phyloP scores from a whole-genome alignment of 768 basidiomycete genomes.

The Boletus insuetus region DNA sequence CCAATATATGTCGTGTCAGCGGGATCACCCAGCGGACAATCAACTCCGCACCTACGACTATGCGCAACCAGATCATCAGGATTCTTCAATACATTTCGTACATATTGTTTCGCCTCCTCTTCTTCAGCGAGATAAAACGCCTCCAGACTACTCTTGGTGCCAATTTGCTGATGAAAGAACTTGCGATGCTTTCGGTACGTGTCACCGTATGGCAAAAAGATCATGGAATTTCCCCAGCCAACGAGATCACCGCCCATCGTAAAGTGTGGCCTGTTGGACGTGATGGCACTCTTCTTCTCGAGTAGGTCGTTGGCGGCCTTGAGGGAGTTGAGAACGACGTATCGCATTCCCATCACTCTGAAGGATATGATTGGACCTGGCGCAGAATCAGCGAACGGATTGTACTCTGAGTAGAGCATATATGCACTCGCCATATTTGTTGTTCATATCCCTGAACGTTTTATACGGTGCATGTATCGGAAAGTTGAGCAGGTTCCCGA shows the following conservation, averaged over 20 bases:
- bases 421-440: constrained; percentile 43
- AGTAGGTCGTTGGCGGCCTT: constrained; percentile 26
- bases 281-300: constrained; percentile 5
- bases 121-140: constrained; percentile 4
- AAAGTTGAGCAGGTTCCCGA: constrained; percentile 57
- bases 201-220: constrained; percentile 12
- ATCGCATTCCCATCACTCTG: constrained; percentile 39
- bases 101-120: constrained; percentile 1
- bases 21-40: background rate
- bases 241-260: constrained; percentile 23
- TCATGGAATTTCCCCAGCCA: background rate
- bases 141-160: constrained; percentile 4
- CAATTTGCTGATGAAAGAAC: constrained; percentile 6
- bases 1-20: background rate
- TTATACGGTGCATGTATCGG: constrained; percentile 49
- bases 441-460: constrained; percentile 39
- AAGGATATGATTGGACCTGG: constrained; percentile 9
- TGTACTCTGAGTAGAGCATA: background rate
- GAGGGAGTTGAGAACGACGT: constrained; percentile 48
- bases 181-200: constrained; percentile 4
- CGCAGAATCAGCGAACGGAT: constrained; percentile 8
- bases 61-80: constrained; percentile 7
- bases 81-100: background rate
- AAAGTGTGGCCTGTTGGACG: constrained; percentile 6
- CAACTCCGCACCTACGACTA: background rate